Evolutionary conservation across 129 eudicot species (phyloP).

Genomic region (Saposhnikovia divaricata): DNA sequence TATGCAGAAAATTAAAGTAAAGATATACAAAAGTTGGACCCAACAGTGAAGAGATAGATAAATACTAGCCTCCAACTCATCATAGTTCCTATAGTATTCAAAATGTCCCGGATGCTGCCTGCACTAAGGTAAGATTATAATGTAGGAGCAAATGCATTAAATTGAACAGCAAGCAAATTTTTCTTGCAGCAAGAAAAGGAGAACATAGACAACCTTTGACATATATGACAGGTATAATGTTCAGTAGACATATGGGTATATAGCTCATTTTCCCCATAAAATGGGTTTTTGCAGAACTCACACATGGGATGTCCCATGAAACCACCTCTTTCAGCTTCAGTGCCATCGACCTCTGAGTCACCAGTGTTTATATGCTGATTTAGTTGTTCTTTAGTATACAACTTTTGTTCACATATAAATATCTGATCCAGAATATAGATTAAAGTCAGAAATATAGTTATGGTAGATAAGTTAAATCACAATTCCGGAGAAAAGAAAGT

Average conservation of each 20-base stretch:
- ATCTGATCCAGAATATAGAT: conserved; percentile 15
- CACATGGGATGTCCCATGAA: conserved; percentile 38
- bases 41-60: background rate
- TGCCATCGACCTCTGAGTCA: conserved; percentile 33
- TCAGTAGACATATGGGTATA: conserved; percentile 37
- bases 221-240: conserved; percentile 38
- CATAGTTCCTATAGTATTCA: conserved; percentile 31
- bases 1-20: background rate
- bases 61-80: conserved; percentile 29
- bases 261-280: conserved; percentile 39
- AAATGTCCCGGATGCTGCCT: conserved; percentile 27
- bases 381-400: conserved; percentile 27
- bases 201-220: conserved; percentile 25
- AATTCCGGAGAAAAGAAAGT: background rate
- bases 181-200: conserved; percentile 1
- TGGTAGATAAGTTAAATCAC: background rate
- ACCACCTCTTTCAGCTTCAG: conserved; percentile 37
- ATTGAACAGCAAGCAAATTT: background rate
- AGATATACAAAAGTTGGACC: background rate
- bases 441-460: background rate
- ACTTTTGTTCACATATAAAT: conserved; percentile 34
- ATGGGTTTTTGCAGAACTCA: conserved; percentile 26
- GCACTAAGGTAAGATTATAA: conserved; percentile 12
- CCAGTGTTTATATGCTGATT: conserved; percentile 30
- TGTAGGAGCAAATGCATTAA: background rate